phyloP scores from a whole-genome alignment of 495 filamentous ascomycete species.

The Platismatia glauca region DNA sequence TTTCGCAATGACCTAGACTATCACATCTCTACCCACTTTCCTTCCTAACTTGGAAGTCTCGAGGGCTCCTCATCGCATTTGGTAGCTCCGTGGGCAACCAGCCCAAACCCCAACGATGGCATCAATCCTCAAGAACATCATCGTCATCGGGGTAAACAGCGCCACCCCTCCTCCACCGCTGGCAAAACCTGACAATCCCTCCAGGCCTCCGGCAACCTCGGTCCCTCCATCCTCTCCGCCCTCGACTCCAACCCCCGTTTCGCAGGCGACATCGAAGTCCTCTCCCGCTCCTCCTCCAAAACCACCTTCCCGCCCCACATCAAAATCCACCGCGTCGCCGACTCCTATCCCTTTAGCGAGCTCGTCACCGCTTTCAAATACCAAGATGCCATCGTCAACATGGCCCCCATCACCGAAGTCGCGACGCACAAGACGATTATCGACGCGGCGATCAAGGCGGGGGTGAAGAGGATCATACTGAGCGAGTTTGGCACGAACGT shows the following conservation, averaged over 20 bases:
- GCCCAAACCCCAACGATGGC: not conserved
- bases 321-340: conserved; percentile 49
- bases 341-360: conserved; percentile 53
- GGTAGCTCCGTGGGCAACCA: not conserved
- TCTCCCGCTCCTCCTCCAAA: conserved; percentile 34
- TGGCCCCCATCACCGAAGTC: conserved; percentile 25
- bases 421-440: conserved; percentile 36
- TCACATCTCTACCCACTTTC: not conserved
- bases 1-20: not conserved
- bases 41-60: not conserved
- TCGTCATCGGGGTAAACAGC: conserved; percentile 25
- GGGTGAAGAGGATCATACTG: conserved; percentile 47
- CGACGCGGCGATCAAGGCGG: conserved; percentile 42
- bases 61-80: not conserved
- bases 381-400: conserved; percentile 41
- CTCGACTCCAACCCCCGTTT: conserved; percentile 38
- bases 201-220: conserved; percentile 34
- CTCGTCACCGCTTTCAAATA: conserved; percentile 36
- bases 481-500: conserved; percentile 40
- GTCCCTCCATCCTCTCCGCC: conserved; percentile 32
- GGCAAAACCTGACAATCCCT: conserved; percentile 4
- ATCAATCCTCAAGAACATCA: conserved; percentile 26
- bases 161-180: not conserved
- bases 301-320: conserved; percentile 34
- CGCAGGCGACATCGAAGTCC: conserved; percentile 41